Conservation (phyloP, 202 grass and related monocot species). For the Schoenoplectus tabernaemontani region DNA sequence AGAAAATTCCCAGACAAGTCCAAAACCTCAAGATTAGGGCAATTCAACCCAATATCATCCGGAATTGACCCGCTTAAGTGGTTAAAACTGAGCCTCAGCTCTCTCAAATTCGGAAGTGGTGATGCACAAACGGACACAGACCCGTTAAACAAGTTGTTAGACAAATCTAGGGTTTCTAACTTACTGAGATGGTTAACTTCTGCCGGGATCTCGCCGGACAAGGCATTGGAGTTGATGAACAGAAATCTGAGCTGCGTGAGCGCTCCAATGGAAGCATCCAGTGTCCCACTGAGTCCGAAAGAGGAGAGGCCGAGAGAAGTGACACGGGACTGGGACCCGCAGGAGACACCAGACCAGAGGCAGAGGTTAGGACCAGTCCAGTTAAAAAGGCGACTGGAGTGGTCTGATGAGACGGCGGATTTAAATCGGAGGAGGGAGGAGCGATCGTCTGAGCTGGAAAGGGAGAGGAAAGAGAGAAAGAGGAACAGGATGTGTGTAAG, state of each 20-base stretch:
- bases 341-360: slow-evolving; percentile 61
- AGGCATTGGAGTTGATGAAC: slow-evolving; percentile 52
- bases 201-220: slow-evolving; percentile 64
- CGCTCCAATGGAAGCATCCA: slow-evolving; percentile 57
- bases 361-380: slow-evolving; percentile 57
- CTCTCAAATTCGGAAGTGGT: slow-evolving; percentile 29
- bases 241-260: slow-evolving; percentile 51
- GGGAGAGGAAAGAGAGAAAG: not conserved
- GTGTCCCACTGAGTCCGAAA: slow-evolving; percentile 44
- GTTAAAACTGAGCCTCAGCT: slow-evolving; percentile 63
- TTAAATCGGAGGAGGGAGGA: slow-evolving; percentile 51
- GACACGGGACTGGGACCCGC: slow-evolving; percentile 34
- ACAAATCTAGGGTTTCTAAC: slow-evolving; percentile 68
- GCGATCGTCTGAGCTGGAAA: slow-evolving; percentile 27
- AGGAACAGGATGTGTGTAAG: not conserved
- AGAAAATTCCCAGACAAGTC: slow-evolving; percentile 76
- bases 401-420: slow-evolving; percentile 38
- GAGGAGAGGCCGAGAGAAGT: slow-evolving; percentile 46
- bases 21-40: slow-evolving; percentile 48
- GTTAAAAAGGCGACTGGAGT: slow-evolving; percentile 33
- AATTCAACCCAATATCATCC: slow-evolving; percentile 46
- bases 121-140: slow-evolving; percentile 44
- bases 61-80: slow-evolving; percentile 68
- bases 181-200: slow-evolving; percentile 32
- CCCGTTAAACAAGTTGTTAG: slow-evolving; percentile 72